Evolutionary conservation across 2,329 filamentous ascomycete genomes (phyloP).

Genomic region (Aspergillus neotritici): DNA sequence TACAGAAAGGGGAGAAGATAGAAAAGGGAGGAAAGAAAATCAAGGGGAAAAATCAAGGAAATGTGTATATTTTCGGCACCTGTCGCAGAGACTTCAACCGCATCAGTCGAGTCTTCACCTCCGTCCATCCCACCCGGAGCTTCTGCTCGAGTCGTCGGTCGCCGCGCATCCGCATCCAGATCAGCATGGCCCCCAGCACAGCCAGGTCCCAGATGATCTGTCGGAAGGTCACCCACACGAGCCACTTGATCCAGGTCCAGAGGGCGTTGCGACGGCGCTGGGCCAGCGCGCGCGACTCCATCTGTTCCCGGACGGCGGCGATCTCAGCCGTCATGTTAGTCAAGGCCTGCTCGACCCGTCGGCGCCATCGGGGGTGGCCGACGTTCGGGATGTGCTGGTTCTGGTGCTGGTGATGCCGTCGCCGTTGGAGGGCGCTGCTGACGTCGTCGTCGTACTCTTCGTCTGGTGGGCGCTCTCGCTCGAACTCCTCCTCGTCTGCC

Average conservation of each 20-base stretch:
- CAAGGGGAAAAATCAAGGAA: conserved; percentile 23
- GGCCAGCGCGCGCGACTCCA: conserved; percentile 70
- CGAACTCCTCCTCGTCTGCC: too few relatives aligned
- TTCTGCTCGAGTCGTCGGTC: conserved; percentile 39
- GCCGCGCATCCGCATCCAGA: conserved; percentile 39
- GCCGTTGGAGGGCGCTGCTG: not conserved
- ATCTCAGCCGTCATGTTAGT: conserved; percentile 89
- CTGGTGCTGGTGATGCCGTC: conserved; percentile 9
- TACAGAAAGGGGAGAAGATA: too few relatives aligned
- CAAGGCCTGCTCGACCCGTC: conserved; percentile 75
- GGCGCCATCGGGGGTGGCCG: conserved; percentile 62
- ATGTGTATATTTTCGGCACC: conserved; percentile 18
- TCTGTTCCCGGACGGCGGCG: conserved; percentile 84
- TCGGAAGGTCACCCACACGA: conserved; percentile 63
- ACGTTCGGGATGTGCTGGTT: conserved; percentile 11
- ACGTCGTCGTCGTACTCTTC: conserved; percentile 1
- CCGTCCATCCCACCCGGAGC: conserved; percentile 29
- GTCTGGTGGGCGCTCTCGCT: not conserved
- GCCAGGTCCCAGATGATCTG: conserved; percentile 69
- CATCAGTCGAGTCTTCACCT: conserved; percentile 29
- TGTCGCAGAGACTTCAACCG: conserved; percentile 22
- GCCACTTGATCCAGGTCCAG: conserved; percentile 65
- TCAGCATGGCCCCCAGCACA: conserved; percentile 37
- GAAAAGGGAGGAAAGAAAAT: not conserved
- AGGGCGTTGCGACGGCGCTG: conserved; percentile 60